These are phyloP conservation scores for Priceomyces melissophilus DNA, from an alignment of 805 yeast species.

Conservation along the genomic window DNA sequence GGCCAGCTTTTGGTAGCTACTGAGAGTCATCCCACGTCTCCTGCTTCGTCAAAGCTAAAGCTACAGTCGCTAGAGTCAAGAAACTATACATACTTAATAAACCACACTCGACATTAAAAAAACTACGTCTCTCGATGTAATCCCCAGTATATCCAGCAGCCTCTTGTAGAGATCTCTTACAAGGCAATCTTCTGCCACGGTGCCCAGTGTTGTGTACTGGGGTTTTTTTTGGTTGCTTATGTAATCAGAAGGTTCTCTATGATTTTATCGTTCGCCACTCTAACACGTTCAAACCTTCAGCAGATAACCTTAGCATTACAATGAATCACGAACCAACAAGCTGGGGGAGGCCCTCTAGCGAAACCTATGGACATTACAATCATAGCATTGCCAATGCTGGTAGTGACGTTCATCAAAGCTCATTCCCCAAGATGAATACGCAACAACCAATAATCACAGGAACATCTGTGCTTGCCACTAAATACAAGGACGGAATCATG, in stretches of 20 bases:
- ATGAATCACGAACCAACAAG: conserved; percentile 95
- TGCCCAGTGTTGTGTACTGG: no score
- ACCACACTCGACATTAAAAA: no score
- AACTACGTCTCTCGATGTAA: no score
- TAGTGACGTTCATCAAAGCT: conserved; percentile 12
- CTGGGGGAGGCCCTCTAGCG: conserved; percentile 94
- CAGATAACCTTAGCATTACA: neutral
- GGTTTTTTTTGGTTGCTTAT: no score
- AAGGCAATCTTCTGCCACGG: no score
- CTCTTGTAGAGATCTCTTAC: no score
- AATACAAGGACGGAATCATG: conserved; percentile 84
- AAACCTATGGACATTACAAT: conserved; percentile 78
- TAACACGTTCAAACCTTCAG: neutral
- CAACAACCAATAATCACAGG: conserved; percentile 96
- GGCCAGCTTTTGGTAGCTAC: no score
- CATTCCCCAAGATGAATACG: conserved; percentile 76
- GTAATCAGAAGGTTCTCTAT: conserved; percentile 2
- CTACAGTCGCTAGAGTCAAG: no score
- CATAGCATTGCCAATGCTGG: conserved; percentile 65
- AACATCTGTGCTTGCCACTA: conserved; percentile 89
- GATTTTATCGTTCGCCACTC: conserved; percentile 3
- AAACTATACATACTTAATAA: no score
- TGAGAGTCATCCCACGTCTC: no score
- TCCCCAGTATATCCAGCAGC: no score
- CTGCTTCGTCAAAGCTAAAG: no score